Base-by-base conservation (phyloP, 1,139 yeast species). In the Pichia sp. region DNA sequence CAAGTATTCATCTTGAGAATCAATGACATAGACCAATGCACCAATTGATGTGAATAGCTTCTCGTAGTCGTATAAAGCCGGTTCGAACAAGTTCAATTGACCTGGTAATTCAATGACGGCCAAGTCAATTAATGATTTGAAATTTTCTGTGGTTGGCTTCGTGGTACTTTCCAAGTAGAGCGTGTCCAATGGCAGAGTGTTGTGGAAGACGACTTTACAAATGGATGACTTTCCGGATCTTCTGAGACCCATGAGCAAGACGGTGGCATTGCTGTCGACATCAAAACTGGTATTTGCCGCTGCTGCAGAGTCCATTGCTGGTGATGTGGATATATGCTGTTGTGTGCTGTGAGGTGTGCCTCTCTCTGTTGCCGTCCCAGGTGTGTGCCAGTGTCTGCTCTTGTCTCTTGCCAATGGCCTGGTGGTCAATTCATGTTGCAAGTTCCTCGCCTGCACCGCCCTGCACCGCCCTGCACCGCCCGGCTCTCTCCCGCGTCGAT, bases 71-170 rank as follows among this genome's bases (percentile, higher is more conserved):
- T 83, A 83, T 31, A 65, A 43, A 27, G 71, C 65, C 5, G 96
- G 93, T 58, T 90, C 96, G 63, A 89, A 88, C 62, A 88, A 81
- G 63, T 90, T 89, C 54, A 91, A 69, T 66, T 93, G 98, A 1
- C 98, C 99, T 0, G 99, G 99, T 27, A 93, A 72, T 63, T 93
- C 99, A 85, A 90, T 88, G n/a, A 93, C 93, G 14, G 91, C 85
- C 46, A 93, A 72, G 62, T 90, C 95, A 38, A 91, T 87, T 48
- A 93, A 73, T 9, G 96, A 87, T 28, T 71, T 68, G 58, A 72
- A 67, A 58, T 81, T 86, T 56, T 85, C 93, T 21, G 85, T 77
- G 14, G 95, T 86, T 1, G 97, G 97, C 57, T 84, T 85, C 4
- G 95, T 79, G 0, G 99, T 93, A 51, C 93, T 83, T 60, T 93